Conservation (phyloP, 2,329 filamentous ascomycete species). For the Lomentospora prolificans region DNA sequence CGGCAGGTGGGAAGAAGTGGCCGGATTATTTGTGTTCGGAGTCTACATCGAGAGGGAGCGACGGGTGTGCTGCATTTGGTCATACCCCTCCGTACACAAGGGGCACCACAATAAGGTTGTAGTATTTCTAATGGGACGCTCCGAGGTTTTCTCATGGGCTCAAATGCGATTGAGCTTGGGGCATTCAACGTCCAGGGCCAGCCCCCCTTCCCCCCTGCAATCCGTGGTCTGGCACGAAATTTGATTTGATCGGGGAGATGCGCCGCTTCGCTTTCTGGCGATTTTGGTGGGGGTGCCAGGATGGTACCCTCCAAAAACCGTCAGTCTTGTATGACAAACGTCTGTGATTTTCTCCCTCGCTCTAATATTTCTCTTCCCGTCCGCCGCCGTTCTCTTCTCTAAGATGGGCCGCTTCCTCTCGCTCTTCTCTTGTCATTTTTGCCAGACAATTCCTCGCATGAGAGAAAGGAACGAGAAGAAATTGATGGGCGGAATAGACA, state of each 20-base stretch:
- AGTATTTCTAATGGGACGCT: too few relatives aligned
- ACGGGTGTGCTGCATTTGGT: too few relatives aligned
- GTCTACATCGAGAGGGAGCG: too few relatives aligned
- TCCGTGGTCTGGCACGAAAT: background rate
- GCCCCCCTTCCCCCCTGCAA: too few relatives aligned
- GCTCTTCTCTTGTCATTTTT: background rate
- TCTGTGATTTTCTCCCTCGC: background rate
- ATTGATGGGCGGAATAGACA: background rate
- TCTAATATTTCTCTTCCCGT: background rate
- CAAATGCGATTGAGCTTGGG: too few relatives aligned
- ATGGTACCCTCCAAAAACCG: background rate
- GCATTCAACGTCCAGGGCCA: too few relatives aligned
- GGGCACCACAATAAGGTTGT: too few relatives aligned
- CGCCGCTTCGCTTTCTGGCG: background rate
- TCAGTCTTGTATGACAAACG: background rate
- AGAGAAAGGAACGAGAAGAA: background rate
- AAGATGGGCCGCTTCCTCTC: background rate
- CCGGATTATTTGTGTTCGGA: too few relatives aligned
- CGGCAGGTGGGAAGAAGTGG: too few relatives aligned
- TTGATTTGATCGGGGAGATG: constrained; percentile 3
- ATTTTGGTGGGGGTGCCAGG: background rate
- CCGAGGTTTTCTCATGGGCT: too few relatives aligned
- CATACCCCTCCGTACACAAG: too few relatives aligned
- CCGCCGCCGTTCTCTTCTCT: background rate
- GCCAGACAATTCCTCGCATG: background rate